These are phyloP conservation scores for Pestalotiopsis sp. DNA, from an alignment of 2,329 filamentous ascomycete species.

Conservation along the genomic window DNA sequence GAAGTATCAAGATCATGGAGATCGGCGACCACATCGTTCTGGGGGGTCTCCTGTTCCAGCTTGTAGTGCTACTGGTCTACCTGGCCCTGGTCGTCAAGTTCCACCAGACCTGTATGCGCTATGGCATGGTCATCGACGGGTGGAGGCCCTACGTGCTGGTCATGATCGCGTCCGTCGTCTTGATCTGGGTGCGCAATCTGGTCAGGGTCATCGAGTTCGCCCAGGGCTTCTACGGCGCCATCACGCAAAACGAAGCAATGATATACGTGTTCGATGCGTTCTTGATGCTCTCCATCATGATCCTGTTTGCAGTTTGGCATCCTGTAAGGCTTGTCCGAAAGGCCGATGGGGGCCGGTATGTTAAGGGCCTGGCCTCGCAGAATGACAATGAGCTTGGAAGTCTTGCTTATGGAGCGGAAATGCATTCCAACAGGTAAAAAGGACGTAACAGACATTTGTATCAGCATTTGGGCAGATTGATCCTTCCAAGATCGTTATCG, in stretches of 20 bases:
- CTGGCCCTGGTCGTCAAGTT: background rate
- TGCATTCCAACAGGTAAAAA: no score
- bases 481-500: no score
- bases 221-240: background rate
- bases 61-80: background rate
- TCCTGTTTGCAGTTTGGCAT: background rate
- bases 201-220: background rate
- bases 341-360: no score
- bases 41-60: background rate
- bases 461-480: no score
- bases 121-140: background rate
- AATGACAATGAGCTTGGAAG: no score
- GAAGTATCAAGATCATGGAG: background rate
- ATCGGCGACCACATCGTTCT: background rate
- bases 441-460: no score
- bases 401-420: no score
- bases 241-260: background rate
- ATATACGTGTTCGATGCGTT: background rate
- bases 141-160: background rate
- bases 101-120: background rate
- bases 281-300: background rate
- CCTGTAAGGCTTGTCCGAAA: background rate
- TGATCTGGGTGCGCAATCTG: background rate
- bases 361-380: no score
- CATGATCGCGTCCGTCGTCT: background rate